Base-by-base conservation (phyloP, 148 eudicot species). In the Chenopodium album region DNA sequence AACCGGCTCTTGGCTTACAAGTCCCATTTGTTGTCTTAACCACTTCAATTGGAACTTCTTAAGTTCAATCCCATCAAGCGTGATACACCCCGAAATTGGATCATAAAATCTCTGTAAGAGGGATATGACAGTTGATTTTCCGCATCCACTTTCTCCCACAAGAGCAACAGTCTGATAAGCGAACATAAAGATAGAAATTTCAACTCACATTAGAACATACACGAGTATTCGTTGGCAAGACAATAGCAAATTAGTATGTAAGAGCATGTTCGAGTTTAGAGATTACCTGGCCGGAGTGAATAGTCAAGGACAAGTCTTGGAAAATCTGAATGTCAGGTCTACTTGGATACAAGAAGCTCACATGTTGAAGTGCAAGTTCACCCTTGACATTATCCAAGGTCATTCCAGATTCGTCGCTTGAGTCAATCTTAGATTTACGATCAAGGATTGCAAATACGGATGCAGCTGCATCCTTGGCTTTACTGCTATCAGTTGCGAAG, bases 71-170 rank as follows among this genome's bases (percentile, higher is more conserved):
- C 97, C 92, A 74, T 92, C 97, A 19, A 92, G 81, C 1, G 87
- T 85, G 66, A 92, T 91, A 31, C 48, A 78, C 52, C 97, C 97
- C 2, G 92, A 87, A 85, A 86, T 86, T 5, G 92, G 91, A 76
- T 92, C 89, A 66, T 92, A 92, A 75, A 89, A 92, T 78, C 97
- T 87, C 78, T 92, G 92, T 73, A 92, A 74, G 23, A 92, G 79
- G 56, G 94, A 88, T 23, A 92, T 87, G 73, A 91, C 97, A 32
- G 94, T 92, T 76, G 97, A 92, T 85, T 92, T 92, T 54, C 94
- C 94, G 22, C 97, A 86, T 71, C 97, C 97, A 83, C 97, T 92
- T 83, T 92, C 97, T 68, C 97, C 97, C 66, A 92, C 97, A 29
- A 92, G 81, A 73, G 94, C 97, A 56, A 92, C 91, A 13, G 89